Conservation (phyloP, 352 stramenopile genomes). For the Phytophthora sojae region DNA sequence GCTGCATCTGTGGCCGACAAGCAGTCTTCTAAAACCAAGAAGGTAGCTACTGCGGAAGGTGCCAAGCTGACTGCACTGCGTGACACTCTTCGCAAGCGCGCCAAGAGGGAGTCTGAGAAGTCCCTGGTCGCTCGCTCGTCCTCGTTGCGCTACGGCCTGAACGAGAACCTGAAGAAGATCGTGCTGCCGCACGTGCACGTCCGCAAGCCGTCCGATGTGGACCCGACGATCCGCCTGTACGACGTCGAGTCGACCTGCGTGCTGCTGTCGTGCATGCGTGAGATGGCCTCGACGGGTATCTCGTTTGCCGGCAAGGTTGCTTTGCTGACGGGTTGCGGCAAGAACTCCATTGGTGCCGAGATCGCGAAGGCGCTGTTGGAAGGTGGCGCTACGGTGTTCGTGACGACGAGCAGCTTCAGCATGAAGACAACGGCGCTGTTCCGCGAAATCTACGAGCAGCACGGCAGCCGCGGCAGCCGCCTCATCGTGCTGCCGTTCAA, state of each 20-base stretch:
- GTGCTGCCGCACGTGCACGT: conserved; percentile 81
- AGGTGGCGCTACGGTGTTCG: conserved; percentile 86
- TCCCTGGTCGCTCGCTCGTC: conserved; percentile 59
- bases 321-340: conserved; percentile 85
- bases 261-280: conserved; percentile 83
- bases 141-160: conserved; percentile 53
- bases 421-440: conserved; percentile 64
- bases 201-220: conserved; percentile 73
- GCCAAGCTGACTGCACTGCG: too few relatives aligned
- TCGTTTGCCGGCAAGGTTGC: conserved; percentile 89
- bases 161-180: conserved; percentile 75
- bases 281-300: conserved; percentile 85
- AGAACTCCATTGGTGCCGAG: conserved; percentile 87
- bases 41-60: too few relatives aligned
- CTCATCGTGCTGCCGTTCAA: conserved; percentile 89
- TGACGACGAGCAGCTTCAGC: conserved; percentile 86
- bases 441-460: conserved; percentile 86
- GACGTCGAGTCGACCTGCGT: conserved; percentile 84
- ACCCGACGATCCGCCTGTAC: conserved; percentile 84
- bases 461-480: conserved; percentile 80
- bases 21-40: too few relatives aligned
- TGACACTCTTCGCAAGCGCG: neutral
- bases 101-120: conserved; percentile 37
- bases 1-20: conserved; percentile 2
- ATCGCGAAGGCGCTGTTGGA: conserved; percentile 87